Evolutionary conservation across 2,329 filamentous ascomycete genomes (phyloP).

Genomic region (Venturia carpophila): DNA sequence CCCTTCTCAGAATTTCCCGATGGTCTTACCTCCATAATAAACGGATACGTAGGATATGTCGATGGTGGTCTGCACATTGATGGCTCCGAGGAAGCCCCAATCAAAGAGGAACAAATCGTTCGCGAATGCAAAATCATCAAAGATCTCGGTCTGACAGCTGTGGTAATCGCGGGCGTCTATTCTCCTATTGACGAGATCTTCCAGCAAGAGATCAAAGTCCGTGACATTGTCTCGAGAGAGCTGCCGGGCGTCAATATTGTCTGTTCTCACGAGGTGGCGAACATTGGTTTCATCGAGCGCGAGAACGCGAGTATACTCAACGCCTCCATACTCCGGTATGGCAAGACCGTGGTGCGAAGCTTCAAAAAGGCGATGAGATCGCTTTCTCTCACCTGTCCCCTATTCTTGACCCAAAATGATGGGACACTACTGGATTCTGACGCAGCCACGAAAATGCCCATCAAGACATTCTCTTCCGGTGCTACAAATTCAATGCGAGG

Average conservation of each 20-base stretch:
- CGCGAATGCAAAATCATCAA: conserved; percentile 39
- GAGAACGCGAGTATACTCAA: conserved; percentile 47
- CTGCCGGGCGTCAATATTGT: conserved; percentile 43
- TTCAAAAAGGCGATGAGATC: conserved; percentile 41
- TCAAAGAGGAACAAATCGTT: conserved; percentile 40
- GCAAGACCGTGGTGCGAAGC: conserved; percentile 38
- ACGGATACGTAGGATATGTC: conserved; percentile 39
- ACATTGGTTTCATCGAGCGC: conserved; percentile 43
- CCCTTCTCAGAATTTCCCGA: conserved; percentile 44
- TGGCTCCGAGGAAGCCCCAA: conserved; percentile 34
- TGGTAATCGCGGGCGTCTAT: conserved; percentile 52
- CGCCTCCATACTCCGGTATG: conserved; percentile 41
- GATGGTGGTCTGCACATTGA: conserved; percentile 44
- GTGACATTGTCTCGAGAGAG: conserved; percentile 41
- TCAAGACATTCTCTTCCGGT: conserved; percentile 45
- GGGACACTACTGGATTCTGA: conserved; percentile 42
- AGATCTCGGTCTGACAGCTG: conserved; percentile 36
- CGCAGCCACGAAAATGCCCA: conserved; percentile 41
- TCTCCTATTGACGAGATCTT: conserved; percentile 49
- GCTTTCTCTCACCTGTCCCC: conserved; percentile 39
- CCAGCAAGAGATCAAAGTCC: conserved; percentile 45
- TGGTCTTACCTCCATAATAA: conserved; percentile 38
- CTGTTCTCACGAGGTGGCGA: conserved; percentile 44
- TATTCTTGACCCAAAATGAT: conserved; percentile 48
- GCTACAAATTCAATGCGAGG: conserved; percentile 48